Conservation (phyloP, 1,284 basidiomycete species). For the Melampsora larici-populina region DNA sequence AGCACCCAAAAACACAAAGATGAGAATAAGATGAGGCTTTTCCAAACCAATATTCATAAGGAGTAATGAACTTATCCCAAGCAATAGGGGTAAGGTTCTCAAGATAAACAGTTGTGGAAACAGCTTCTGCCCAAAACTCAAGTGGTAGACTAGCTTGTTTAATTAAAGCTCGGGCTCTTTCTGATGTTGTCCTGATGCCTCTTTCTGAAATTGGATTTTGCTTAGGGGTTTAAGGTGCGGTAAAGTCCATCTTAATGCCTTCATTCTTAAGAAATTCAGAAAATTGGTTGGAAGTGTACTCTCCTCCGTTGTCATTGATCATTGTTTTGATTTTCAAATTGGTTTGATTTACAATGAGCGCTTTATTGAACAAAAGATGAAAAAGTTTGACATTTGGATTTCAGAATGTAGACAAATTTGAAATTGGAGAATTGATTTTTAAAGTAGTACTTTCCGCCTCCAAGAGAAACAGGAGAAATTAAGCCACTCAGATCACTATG, state of each 20-base stretch:
- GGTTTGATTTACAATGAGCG: neutral
- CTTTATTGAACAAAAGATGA: neutral
- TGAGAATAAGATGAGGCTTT: no score
- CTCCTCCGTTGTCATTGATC: slow-evolving; percentile 20
- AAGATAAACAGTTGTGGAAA: neutral
- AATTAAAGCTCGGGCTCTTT: neutral
- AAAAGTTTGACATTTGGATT: no score
- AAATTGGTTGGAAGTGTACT: slow-evolving; percentile 3
- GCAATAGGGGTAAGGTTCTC: slow-evolving; percentile 6
- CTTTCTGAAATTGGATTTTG: slow-evolving; percentile 22
- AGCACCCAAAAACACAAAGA: neutral
- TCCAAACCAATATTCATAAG: neutral
- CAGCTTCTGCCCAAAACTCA: slow-evolving; percentile 12
- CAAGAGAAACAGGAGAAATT: no score
- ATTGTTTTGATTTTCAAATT: neutral
- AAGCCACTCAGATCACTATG: no score
- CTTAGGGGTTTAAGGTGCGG: no score
- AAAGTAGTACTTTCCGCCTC: no score
- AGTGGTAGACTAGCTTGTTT: neutral
- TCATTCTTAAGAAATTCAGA: neutral
- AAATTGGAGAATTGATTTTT: no score
- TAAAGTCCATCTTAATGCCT: no score
- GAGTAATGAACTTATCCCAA: neutral
- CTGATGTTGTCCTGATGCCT: neutral
- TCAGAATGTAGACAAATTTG: no score